Evolutionary conservation across 768 basidiomycete species (phyloP).

Genomic region (Favolaschia claudopus): DNA sequence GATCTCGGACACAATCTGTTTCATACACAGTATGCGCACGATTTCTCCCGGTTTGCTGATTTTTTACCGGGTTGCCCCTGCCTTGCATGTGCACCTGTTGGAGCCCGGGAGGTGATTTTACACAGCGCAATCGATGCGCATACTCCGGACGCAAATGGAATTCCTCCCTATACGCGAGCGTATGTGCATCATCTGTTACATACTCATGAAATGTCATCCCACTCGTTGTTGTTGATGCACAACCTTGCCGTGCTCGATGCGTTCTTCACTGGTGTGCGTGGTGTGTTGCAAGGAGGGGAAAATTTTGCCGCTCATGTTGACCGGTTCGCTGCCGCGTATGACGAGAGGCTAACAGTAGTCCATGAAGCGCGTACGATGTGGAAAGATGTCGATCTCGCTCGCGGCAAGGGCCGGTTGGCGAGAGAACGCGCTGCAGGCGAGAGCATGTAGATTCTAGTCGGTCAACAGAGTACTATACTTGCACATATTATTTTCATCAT

Average conservation of each 20-base stretch:
- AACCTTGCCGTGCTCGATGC: constrained; percentile 72
- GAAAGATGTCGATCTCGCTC: constrained; percentile 69
- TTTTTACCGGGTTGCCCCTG: constrained; percentile 56
- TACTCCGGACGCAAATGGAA: neutral
- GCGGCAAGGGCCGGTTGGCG: constrained; percentile 78
- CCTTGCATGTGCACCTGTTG: constrained; percentile 60
- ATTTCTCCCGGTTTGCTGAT: constrained; percentile 64
- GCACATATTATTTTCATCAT: no score
- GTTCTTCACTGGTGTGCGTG: constrained; percentile 70
- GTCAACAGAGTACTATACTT: no score
- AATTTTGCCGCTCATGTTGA: constrained; percentile 43
- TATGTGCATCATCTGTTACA: constrained; percentile 87
- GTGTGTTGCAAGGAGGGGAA: constrained; percentile 30
- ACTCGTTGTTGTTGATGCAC: constrained; percentile 76
- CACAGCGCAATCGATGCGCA: constrained; percentile 53
- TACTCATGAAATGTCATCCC: constrained; percentile 91
- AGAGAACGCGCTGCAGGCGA: constrained; percentile 60
- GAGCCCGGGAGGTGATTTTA: constrained; percentile 42
- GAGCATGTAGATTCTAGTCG: no score
- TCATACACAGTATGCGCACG: constrained; percentile 58
- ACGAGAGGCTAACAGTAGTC: constrained; percentile 54
- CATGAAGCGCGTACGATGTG: constrained; percentile 62
- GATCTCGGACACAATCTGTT: constrained; percentile 82
- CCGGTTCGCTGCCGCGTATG: constrained; percentile 59
- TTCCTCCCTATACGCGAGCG: constrained; percentile 55